Evolutionary conservation across 2,329 filamentous ascomycete genomes (phyloP).

Genomic region (Alternaria angustiovoidea): DNA sequence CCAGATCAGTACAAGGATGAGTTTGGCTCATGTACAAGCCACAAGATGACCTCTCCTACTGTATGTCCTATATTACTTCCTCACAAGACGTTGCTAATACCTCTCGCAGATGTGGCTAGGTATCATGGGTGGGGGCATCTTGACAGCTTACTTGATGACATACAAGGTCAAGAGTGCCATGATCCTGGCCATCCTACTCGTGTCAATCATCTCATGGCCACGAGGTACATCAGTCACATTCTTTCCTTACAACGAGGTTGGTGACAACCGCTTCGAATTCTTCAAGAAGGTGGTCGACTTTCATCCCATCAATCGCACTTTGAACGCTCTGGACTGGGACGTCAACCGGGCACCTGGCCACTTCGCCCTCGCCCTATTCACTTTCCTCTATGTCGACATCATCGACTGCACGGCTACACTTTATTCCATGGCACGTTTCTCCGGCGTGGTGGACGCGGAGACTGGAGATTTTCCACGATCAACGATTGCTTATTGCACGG

Average conservation of each 20-base stretch:
- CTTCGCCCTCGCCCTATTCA: constrained; percentile 83
- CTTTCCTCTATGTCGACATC: constrained; percentile 91
- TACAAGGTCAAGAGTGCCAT: constrained; percentile 88
- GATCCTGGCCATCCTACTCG: constrained; percentile 80
- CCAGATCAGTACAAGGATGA: constrained; percentile 59
- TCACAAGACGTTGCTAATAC: constrained; percentile 13
- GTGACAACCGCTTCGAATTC: constrained; percentile 77
- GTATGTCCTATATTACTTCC: constrained; percentile 32
- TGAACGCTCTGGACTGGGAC: constrained; percentile 78
- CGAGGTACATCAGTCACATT: constrained; percentile 77
- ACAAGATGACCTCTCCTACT: constrained; percentile 82
- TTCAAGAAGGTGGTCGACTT: constrained; percentile 87
- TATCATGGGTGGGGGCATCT: constrained; percentile 82
- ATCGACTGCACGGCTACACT: constrained; percentile 86
- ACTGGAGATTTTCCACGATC: constrained; percentile 90
- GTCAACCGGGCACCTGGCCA: constrained; percentile 72
- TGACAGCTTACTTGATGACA: constrained; percentile 82
- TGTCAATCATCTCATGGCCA: constrained; percentile 89
- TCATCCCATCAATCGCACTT: constrained; percentile 73
- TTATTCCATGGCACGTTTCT: constrained; percentile 89
- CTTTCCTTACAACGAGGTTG: constrained; percentile 75
- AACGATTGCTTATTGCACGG: constrained; percentile 82
- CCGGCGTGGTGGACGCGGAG: constrained; percentile 78
- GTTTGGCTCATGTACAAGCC: constrained; percentile 67
- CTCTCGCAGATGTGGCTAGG: constrained; percentile 75